These are phyloP conservation scores for Pichia terricola DNA, from an alignment of 1,139 yeast species.

Conservation along the genomic window DNA sequence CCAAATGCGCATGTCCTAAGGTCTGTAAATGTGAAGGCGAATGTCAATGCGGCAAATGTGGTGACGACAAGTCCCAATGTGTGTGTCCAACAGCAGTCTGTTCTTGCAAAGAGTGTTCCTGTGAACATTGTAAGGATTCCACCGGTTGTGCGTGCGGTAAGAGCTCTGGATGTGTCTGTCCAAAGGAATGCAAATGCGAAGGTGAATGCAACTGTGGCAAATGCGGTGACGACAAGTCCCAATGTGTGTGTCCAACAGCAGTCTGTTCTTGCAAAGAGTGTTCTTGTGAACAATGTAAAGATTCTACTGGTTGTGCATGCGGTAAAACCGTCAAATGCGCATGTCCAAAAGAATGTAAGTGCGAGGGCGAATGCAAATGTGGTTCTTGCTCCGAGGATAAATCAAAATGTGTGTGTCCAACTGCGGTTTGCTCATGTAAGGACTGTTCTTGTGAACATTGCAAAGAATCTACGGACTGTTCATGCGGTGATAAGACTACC, in stretches of 20 bases:
- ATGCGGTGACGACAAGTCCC: constrained; percentile 1
- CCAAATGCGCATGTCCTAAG: constrained; percentile 11
- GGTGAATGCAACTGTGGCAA: constrained; percentile 6
- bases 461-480: constrained; percentile 1
- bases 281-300: constrained; percentile 6
- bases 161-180: constrained; percentile 1
- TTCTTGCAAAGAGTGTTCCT: constrained; percentile 1
- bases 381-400: constrained; percentile 9
- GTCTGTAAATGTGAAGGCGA: constrained; percentile 11
- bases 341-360: constrained; percentile 12
- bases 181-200: constrained; percentile 7
- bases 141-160: constrained; percentile 7
- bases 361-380: constrained; percentile 11
- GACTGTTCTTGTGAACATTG: constrained; percentile 6
- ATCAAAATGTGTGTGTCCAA: constrained; percentile 11
- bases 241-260: constrained; percentile 8
- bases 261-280: constrained; percentile 6
- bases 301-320: constrained; percentile 5
- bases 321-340: constrained; percentile 9
- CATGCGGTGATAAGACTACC: constrained; percentile 4
- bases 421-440: constrained; percentile 9
- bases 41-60: constrained; percentile 12
- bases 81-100: constrained; percentile 12
- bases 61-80: constrained; percentile 10
- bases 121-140: constrained; percentile 4